Base-by-base conservation (phyloP, 2,329 filamentous ascomycete genomes). In the Aureobasidium sp. region DNA sequence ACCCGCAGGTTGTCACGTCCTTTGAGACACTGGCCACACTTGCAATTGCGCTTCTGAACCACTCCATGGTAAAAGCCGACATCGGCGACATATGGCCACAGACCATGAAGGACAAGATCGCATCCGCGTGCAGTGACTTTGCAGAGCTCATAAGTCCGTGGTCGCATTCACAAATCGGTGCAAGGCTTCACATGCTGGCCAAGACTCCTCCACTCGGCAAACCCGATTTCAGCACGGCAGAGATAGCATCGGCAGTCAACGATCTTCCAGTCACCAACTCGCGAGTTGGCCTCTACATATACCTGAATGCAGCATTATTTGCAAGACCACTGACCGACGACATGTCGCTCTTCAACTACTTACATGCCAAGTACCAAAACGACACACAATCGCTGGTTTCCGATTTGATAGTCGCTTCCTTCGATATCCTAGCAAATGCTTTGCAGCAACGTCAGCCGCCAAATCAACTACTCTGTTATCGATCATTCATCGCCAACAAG, bases 361-460 rank as follows among this genome's bases (percentile, higher is more conserved):
- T 97, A 45, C 86, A 91, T 68, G 90, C 92, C 66, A 83, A 92
- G 71, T 97, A 96, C 70, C 87, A 89, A 83, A 88, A 88, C 42
- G 89, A 96, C 68, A 81, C 89, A 45, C 88, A 93, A 72, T 82
- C 84, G 13, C 86, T 91, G 48, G 85, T 89, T 0, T 85, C 91
- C 59, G 91, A 97, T 68, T 79, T 97, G 2, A 88, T 97, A 45
- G 83, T 93, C 10, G 90, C 91, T 1, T 87, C 91, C 0, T 97
- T 99, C 69, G 92, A 97, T 68, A 83, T 95, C 5, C 79, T 99
- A 16, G 89, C 91, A 39, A 96, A 96, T 69, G 88, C 89, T 5
- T 89, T 93, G 65, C 90, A 94, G 67, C 84, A 89, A 41, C 83
- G 79, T 49, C 84, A 87, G 68, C 77, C 82, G 9, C 72, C 74